Evolutionary conservation across 345 rosid species (phyloP).

Genomic region (Gynandropsis gynandra): DNA sequence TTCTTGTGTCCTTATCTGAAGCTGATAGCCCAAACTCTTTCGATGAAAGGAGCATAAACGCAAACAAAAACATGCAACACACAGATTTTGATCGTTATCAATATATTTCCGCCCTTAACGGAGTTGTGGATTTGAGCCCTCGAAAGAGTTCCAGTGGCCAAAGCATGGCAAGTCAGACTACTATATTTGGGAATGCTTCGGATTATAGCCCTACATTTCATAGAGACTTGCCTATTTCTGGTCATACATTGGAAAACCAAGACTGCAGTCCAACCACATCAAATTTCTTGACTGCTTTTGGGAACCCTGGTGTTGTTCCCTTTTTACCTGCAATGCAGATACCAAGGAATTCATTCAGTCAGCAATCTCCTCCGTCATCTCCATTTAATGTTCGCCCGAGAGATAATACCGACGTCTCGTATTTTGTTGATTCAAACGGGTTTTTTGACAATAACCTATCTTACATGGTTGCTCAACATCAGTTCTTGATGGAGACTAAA

Average conservation of each 20-base stretch:
- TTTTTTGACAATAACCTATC: slow-evolving; percentile 29
- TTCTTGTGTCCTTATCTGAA: slow-evolving; percentile 53
- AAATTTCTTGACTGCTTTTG: slow-evolving; percentile 23
- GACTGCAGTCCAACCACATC: slow-evolving; percentile 37
- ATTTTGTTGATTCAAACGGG: slow-evolving; percentile 27
- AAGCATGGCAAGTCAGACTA: slow-evolving; percentile 39
- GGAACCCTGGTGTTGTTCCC: slow-evolving; percentile 31
- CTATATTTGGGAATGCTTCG: slow-evolving; percentile 40
- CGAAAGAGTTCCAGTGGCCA: slow-evolving; percentile 45
- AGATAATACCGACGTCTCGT: slow-evolving; percentile 33
- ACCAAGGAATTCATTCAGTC: slow-evolving; percentile 26
- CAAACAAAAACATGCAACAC: slow-evolving; percentile 25
- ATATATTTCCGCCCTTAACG: slow-evolving; percentile 63
- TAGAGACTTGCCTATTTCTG: slow-evolving; percentile 41
- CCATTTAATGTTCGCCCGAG: slow-evolving; percentile 34
- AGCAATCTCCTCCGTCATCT: slow-evolving; percentile 44
- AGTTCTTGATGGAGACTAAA: slow-evolving; percentile 31
- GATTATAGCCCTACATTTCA: slow-evolving; percentile 39
- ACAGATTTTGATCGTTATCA: slow-evolving; percentile 43
- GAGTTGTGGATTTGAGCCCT: slow-evolving; percentile 48
- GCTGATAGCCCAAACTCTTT: slow-evolving; percentile 46
- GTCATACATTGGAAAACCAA: slow-evolving; percentile 38
- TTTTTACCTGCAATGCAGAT: slow-evolving; percentile 27
- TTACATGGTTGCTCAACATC: slow-evolving; percentile 28
- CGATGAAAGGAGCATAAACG: slow-evolving; percentile 32